Evolutionary conservation across 2,329 filamentous ascomycete genomes (phyloP).

Genomic region (Cytospora piceicola): DNA sequence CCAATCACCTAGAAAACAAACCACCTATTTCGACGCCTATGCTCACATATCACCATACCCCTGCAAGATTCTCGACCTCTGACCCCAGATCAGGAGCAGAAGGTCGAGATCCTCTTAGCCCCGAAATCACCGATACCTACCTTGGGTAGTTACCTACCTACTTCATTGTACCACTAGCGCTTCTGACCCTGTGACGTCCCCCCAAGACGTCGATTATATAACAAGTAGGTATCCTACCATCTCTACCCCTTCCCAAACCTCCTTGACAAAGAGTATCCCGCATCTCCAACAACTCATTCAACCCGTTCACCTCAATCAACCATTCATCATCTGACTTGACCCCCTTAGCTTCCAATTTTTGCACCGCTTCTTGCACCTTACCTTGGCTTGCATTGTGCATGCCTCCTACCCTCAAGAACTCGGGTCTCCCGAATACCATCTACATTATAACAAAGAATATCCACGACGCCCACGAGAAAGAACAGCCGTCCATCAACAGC

Average conservation of each 20-base stretch:
- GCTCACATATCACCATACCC: too few relatives aligned
- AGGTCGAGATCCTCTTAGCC: not conserved
- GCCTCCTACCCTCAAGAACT: not conserved
- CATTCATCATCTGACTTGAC: not conserved
- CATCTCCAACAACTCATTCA: not conserved
- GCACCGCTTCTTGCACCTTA: not conserved
- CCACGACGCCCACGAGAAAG: not conserved
- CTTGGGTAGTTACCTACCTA: too few relatives aligned
- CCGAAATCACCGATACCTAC: too few relatives aligned
- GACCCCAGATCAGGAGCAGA: not conserved
- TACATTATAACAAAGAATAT: not conserved
- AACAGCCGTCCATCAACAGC: not conserved
- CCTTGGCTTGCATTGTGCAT: not conserved
- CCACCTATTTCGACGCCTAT: not conserved
- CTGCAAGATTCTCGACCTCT: not conserved
- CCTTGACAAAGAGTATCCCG: not conserved
- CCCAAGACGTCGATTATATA: too few relatives aligned
- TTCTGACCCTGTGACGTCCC: too few relatives aligned
- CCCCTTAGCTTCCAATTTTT: too few relatives aligned
- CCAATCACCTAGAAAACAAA: not conserved
- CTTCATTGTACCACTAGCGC: too few relatives aligned
- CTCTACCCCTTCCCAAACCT: not conserved
- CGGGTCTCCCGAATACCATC: not conserved
- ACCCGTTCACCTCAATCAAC: too few relatives aligned
- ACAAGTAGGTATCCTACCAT: not conserved